These are phyloP conservation scores for Cenchrus purpureus DNA, from an alignment of 176 grass and related monocot species.

Conservation along the genomic window DNA sequence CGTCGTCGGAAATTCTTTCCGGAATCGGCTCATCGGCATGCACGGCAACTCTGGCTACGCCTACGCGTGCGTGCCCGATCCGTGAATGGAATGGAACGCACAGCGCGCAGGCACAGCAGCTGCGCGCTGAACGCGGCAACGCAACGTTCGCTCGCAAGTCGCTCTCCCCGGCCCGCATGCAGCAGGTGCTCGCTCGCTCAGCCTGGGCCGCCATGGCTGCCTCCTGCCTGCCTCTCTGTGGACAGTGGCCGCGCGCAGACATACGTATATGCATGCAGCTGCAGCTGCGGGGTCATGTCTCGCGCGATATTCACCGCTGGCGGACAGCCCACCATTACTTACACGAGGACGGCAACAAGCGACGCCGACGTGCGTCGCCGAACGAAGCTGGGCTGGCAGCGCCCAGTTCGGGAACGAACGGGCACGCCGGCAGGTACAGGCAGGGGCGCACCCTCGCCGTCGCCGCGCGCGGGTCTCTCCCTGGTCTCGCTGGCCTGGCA, in stretches of 20 bases:
- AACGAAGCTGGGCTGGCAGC: not conserved
- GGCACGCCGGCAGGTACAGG: too few species aligned
- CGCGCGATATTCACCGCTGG: not conserved
- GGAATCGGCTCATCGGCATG: not conserved
- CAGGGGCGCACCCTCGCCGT: too few species aligned
- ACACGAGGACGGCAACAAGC: slow-evolving; percentile 21
- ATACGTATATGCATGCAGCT: not conserved
- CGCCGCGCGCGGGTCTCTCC: too few species aligned
- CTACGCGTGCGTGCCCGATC: slow-evolving; percentile 7
- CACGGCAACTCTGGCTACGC: not conserved
- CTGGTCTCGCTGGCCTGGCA: too few species aligned
- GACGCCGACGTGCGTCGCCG: not conserved
- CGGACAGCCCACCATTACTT: not conserved
- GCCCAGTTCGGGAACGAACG: not conserved
- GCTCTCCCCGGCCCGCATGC: not conserved
- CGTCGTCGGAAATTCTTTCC: not conserved
- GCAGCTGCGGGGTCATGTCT: not conserved
- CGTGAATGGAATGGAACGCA: not conserved
- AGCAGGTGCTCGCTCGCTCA: too few species aligned
- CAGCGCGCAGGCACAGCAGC: not conserved
- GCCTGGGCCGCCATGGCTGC: not conserved
- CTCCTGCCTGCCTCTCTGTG: not conserved
- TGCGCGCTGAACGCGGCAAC: not conserved
- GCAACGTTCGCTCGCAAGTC: not conserved
- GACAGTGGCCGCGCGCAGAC: too few species aligned